Evolutionary conservation across 345 rosid genomes (phyloP).

Genomic region (Syzygium oleosum): DNA sequence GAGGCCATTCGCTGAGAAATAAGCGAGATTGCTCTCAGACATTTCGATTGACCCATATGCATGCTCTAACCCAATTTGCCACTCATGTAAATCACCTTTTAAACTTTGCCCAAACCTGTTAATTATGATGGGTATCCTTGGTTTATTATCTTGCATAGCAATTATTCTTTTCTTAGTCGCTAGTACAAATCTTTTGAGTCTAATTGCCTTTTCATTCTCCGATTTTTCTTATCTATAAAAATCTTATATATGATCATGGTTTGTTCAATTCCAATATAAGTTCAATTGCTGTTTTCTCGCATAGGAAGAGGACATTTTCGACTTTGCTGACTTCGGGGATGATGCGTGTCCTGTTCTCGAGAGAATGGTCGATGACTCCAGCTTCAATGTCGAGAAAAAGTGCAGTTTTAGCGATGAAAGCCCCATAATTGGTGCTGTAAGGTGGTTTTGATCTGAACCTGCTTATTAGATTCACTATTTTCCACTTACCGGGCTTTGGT

Average conservation of each 20-base stretch:
- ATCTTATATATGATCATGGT: background rate
- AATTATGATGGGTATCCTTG: background rate
- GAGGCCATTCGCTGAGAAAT: background rate
- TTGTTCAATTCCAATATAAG: background rate
- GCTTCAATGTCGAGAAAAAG: slow-evolving; percentile 10
- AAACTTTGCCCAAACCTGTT: background rate
- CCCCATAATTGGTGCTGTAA: background rate
- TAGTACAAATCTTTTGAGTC: background rate
- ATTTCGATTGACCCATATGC: background rate
- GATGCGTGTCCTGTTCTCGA: slow-evolving; percentile 25
- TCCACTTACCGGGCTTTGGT: background rate
- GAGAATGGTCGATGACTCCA: slow-evolving; percentile 9
- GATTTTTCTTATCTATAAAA: background rate
- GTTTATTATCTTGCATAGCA: background rate
- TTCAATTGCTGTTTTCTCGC: background rate
- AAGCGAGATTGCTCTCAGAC: background rate
- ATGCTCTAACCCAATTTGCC: background rate
- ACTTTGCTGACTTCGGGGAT: slow-evolving; percentile 41
- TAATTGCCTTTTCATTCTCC: background rate
- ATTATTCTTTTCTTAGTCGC: background rate
- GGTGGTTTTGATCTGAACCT: background rate
- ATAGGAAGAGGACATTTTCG: slow-evolving; percentile 20
- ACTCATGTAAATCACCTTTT: background rate
- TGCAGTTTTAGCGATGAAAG: background rate
- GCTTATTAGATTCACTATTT: background rate